Percentiles rank a stretch among this genome's conserved stretches.
phyloP scores from a whole-genome alignment of 1,284 basidiomycete genomes.

The Cystobasidium pallidum region DNA sequence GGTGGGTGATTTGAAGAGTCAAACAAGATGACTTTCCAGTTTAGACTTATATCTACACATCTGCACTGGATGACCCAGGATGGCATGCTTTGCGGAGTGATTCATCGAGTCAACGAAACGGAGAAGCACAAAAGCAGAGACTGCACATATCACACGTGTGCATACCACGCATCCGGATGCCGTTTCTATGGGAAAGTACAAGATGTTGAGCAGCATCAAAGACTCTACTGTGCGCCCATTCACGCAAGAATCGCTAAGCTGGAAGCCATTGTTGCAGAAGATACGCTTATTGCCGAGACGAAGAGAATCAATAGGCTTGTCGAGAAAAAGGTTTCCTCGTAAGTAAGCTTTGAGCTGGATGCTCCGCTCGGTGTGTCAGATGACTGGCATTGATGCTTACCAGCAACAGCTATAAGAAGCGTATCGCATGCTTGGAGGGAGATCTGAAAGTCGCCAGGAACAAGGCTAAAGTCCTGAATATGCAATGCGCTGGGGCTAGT shows the following conservation, averaged over 20 bases:
- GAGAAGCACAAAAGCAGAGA: not conserved
- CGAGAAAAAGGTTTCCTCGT: not conserved
- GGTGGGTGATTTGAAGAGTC: not conserved
- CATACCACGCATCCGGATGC: slow-evolving; percentile 4
- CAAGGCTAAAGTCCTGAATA: not conserved
- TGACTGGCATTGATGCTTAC: no score
- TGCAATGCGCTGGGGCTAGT: not conserved
- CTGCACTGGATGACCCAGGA: no score
- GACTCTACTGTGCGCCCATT: slow-evolving; percentile 15
- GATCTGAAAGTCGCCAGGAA: slow-evolving; percentile 3
- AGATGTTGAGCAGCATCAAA: slow-evolving; percentile 12
- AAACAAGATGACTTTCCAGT: not conserved
- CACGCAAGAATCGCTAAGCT: slow-evolving; percentile 25
- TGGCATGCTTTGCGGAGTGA: not conserved
- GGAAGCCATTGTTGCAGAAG: slow-evolving; percentile 3
- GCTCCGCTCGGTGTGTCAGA: not conserved
- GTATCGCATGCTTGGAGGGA: not conserved
- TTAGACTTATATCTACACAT: not conserved
- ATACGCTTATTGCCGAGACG: slow-evolving; percentile 6
- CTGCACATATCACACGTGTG: slow-evolving; percentile 11
- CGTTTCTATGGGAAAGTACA: slow-evolving; percentile 9
- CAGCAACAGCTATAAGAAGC: slow-evolving; percentile 16
- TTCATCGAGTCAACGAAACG: not conserved
- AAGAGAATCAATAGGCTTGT: slow-evolving; percentile 1
- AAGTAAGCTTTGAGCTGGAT: not conserved